Percentiles rank a stretch among this genome's conserved stretches.
Evolutionary conservation across 805 yeast genomes (phyloP).

Genomic region (Candida lessepsii): DNA sequence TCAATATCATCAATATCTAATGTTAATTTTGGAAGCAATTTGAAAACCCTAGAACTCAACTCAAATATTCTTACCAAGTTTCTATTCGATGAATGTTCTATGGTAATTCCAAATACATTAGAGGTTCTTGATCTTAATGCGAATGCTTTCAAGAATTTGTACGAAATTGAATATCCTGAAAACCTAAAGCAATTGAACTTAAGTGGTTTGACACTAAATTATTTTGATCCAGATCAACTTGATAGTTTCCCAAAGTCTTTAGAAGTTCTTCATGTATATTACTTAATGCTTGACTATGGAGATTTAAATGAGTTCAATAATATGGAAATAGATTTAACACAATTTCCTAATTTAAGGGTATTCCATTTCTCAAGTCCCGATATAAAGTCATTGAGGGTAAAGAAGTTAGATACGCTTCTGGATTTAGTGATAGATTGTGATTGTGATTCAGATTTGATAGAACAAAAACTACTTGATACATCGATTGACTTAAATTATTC

Average conservation of each 20-base stretch:
- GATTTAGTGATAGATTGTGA: conserved; percentile 3
- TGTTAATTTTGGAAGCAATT: conserved; percentile 15
- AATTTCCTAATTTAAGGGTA: not conserved
- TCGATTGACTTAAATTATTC: no score
- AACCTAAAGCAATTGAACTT: conserved; percentile 3
- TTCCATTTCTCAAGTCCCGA: conserved; percentile 6
- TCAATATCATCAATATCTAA: conserved; percentile 16
- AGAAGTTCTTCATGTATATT: not conserved
- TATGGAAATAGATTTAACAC: conserved; percentile 3
- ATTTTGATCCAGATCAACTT: conserved; percentile 3
- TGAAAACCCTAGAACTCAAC: conserved; percentile 16
- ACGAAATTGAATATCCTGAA: conserved; percentile 1
- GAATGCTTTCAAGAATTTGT: not conserved
- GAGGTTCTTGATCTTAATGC: not conserved
- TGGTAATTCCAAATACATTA: conserved; percentile 1
- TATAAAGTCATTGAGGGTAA: not conserved
- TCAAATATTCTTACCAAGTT: conserved; percentile 17
- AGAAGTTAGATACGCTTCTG: not conserved
- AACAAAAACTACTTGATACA: no score
- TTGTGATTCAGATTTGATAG: conserved; percentile 5
- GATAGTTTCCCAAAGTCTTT: conserved; percentile 5
- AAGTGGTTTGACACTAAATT: not conserved
- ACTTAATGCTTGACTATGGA: not conserved
- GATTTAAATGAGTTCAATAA: not conserved
- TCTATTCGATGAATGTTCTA: not conserved